These are phyloP conservation scores for Fusarium sp. DNA, from an alignment of 2,329 filamentous ascomycete genomes.

Conservation along the genomic window DNA sequence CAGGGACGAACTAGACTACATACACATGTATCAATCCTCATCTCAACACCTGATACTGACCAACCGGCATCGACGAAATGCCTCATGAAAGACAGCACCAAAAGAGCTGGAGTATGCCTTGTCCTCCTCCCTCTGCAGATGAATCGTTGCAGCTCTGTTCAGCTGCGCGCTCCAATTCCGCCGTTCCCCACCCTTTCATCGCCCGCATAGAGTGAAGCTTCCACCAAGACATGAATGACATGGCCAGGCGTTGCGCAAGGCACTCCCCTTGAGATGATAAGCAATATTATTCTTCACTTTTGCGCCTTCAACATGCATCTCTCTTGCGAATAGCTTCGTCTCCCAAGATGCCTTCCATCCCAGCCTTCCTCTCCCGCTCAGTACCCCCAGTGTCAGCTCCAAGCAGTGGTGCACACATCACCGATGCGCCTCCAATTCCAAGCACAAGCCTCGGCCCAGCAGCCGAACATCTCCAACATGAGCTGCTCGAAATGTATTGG, in stretches of 20 bases:
- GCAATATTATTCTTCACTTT: neutral
- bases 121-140: neutral
- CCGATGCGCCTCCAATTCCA: conserved; percentile 10
- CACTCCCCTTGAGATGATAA: neutral
- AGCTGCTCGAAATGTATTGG: conserved; percentile 49
- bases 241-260: neutral
- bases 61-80: neutral
- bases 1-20: no score
- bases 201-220: conserved; percentile 9
- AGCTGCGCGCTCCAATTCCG: conserved; percentile 16
- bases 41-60: no score
- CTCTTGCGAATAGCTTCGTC: neutral
- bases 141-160: neutral
- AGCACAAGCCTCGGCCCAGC: conserved; percentile 12
- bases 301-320: neutral
- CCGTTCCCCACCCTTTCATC: neutral
- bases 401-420: conserved; percentile 2
- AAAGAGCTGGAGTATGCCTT: conserved; percentile 1
- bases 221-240: neutral
- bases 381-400: neutral
- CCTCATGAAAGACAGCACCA: no score
- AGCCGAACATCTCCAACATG: conserved; percentile 1
- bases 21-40: no score
- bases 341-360: conserved; percentile 1
- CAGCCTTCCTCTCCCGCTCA: neutral